These are phyloP conservation scores for Rhodocollybia butyracea DNA, from an alignment of 768 basidiomycete genomes.

Conservation along the genomic window DNA sequence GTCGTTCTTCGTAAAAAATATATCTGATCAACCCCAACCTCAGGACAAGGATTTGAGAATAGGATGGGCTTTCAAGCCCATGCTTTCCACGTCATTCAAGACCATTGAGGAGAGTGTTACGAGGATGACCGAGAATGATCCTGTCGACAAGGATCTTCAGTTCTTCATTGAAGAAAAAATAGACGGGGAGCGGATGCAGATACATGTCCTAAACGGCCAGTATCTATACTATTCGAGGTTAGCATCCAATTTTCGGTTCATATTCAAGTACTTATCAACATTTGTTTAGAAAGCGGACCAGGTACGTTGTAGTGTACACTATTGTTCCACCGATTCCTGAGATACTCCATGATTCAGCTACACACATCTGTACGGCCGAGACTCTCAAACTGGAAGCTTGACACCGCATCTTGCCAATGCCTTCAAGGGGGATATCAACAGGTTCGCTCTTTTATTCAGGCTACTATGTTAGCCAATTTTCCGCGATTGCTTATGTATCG, in stretches of 20 bases:
- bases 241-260: constrained; percentile 14
- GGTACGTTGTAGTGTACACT: no score
- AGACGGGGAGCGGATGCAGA: constrained; percentile 94
- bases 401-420: constrained; percentile 82
- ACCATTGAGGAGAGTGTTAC: constrained; percentile 82
- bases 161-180: constrained; percentile 97
- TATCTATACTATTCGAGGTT: constrained; percentile 93
- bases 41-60: constrained; percentile 84
- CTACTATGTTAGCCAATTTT: background rate
- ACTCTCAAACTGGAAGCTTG: constrained; percentile 78
- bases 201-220: constrained; percentile 89
- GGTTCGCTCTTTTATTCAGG: constrained; percentile 52
- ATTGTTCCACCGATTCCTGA: no score
- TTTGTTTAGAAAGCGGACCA: constrained; percentile 92
- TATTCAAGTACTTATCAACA: background rate
- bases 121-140: constrained; percentile 74
- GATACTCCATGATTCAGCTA: no score
- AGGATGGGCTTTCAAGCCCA: constrained; percentile 87
- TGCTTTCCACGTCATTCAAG: constrained; percentile 86
- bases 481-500: constrained; percentile 4
- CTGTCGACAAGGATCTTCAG: no score
- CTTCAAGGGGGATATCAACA: constrained; percentile 72
- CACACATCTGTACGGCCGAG: constrained; percentile 87
- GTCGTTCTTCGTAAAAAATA: background rate
- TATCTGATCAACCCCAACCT: background rate